Percentiles rank a stretch among this genome's conserved stretches.
These are phyloP conservation scores for Gossypium laxum DNA, from an alignment of 441 rosid species.

Conservation along the genomic window DNA sequence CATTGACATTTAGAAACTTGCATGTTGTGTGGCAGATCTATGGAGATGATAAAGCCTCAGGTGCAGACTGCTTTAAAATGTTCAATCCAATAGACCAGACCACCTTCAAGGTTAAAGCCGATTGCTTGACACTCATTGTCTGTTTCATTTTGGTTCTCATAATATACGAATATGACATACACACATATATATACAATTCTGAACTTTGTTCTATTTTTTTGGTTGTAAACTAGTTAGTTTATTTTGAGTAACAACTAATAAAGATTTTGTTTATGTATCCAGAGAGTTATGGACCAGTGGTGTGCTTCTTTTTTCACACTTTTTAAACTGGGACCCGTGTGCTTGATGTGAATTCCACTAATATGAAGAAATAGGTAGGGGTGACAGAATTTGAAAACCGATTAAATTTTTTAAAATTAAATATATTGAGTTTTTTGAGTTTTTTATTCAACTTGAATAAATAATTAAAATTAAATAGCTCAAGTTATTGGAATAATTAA, in stretches of 20 bases:
- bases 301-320: constrained; percentile 71
- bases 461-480: too few relatives aligned
- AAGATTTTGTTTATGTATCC: constrained; percentile 22
- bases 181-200: not conserved
- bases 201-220: not conserved
- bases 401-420: too few relatives aligned
- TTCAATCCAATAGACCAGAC: constrained; percentile 73
- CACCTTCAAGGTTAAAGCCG: constrained; percentile 54
- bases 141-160: not conserved
- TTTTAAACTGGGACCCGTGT: constrained; percentile 54
- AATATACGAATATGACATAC: not conserved
- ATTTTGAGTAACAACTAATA: not conserved
- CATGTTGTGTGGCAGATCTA: constrained; percentile 46
- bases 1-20: not conserved
- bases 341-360: constrained; percentile 24
- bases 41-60: constrained; percentile 56
- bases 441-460: too few relatives aligned
- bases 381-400: too few relatives aligned
- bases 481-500: too few relatives aligned
- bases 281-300: constrained; percentile 88
- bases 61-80: constrained; percentile 86
- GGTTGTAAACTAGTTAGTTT: not conserved
- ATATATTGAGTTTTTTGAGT: too few relatives aligned
- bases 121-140: not conserved
- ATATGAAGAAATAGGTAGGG: too few relatives aligned